Evolutionary conservation across 768 basidiomycete genomes (phyloP).

Genomic region (Chlorophyllum brunneum): DNA sequence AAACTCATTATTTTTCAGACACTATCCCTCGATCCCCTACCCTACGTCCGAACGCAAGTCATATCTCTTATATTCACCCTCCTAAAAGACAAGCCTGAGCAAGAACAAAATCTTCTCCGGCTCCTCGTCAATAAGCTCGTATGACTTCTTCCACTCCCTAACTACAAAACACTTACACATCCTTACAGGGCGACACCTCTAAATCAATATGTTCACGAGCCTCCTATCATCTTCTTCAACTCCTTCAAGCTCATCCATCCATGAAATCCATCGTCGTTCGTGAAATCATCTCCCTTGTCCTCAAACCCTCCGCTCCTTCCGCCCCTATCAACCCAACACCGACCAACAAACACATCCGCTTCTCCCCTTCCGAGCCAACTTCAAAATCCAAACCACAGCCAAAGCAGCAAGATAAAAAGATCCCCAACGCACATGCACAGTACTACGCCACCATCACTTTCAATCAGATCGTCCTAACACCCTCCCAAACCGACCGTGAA

Average conservation of each 20-base stretch:
- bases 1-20: conserved; percentile 37
- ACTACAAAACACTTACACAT: not conserved
- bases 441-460: conserved; percentile 95
- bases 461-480: conserved; percentile 82
- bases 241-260: conserved; percentile 85
- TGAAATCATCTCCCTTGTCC: conserved; percentile 77
- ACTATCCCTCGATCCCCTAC: conserved; percentile 78
- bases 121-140: conserved; percentile 94
- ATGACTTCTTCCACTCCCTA: conserved; percentile 19
- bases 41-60: conserved; percentile 85
- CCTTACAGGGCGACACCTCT: conserved; percentile 78
- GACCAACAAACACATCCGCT: conserved; percentile 47
- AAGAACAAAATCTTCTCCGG: conserved; percentile 93
- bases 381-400: conserved; percentile 32
- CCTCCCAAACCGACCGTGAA: conserved; percentile 49
- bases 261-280: conserved; percentile 91
- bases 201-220: conserved; percentile 84
- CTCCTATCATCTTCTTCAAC: conserved; percentile 84
- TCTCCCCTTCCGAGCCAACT: conserved; percentile 35
- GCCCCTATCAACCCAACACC: conserved; percentile 28
- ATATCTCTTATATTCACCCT: conserved; percentile 76
- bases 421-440: conserved; percentile 65
- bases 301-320: conserved; percentile 50
- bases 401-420: conserved; percentile 30
- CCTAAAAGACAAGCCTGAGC: conserved; percentile 88